Evolutionary conservation across 2,329 filamentous ascomycete species (phyloP), one percentile per base, ranked within the genome.

Genomic region (Clonostachys rhizophaga): DNA sequence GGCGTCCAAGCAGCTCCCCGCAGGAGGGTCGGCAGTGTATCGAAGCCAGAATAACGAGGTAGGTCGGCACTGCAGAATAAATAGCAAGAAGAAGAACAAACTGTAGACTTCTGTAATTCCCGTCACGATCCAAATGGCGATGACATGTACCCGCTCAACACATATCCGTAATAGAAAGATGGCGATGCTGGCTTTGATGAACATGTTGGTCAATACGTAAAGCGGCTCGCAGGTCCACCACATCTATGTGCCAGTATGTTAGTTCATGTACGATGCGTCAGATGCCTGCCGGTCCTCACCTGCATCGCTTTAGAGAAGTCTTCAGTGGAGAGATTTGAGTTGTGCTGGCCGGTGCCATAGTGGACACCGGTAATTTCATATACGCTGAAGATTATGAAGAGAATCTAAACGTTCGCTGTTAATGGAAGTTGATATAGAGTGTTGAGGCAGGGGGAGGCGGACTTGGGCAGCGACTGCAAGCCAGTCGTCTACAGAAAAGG

Each of bases 151-250:
- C 34, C 47, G 46, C 8, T 50, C 41, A 49, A 63, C 43, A 51
- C 59, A 64, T 41, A 71, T 64, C 20, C 67, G 64, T 4, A 68
- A 48, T 18, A 71, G 52, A 50, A 70, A 69, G 42, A 70, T 59
- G 40, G 60, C 63, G 45, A 71, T 68, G 45, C 62, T 67, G 45
- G 65, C 54, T 55, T 70, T 70, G 36, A 70, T 56, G 3, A 66
- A 61, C 56, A 58, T 58, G 42, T 54, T 53, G 10, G 54, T 45
- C 34, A 70, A 47, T 20, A 71, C 63, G 49, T 72, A 72, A 30
- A 67, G 57, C 1, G 65, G 59, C 47, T 71, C 69, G 44, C 69
- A 70, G n/a, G 64, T 62, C 64, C 67, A 72, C 59, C 63, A 64
- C 54, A 58, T 63, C 58, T 64, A 30, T 17, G 14, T 13, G 34